A percentile compares a stretch with the other conserved stretches of the same genome.
phyloP scores from a whole-genome alignment of 2,329 filamentous ascomycete genomes.

The Monosporascus sp. region DNA sequence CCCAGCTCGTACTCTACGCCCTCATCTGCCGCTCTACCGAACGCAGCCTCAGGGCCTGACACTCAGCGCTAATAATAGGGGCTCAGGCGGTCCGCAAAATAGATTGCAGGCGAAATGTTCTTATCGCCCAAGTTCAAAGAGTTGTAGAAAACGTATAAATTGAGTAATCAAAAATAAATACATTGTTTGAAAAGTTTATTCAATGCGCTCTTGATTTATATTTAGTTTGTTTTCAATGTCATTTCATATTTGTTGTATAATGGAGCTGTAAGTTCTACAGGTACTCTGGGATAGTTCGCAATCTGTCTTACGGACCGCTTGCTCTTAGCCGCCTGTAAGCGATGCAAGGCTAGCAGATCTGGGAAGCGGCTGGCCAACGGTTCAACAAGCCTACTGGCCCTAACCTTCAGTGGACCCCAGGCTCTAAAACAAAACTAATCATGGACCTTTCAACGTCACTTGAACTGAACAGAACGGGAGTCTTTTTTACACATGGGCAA shows the following conservation, averaged over 20 bases:
- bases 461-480: background rate
- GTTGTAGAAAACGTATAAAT: background rate
- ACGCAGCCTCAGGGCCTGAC: background rate
- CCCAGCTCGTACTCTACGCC: too few relatives aligned
- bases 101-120: background rate
- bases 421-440: too few relatives aligned
- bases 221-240: too few relatives aligned
- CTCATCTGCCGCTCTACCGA: too few relatives aligned
- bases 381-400: background rate
- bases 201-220: too few relatives aligned
- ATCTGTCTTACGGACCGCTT: too few relatives aligned
- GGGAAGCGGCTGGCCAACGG: constrained; percentile 9
- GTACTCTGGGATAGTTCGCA: too few relatives aligned
- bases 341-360: background rate
- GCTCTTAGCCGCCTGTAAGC: too few relatives aligned
- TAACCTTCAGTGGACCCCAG: too few relatives aligned
- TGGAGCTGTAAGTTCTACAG: too few relatives aligned
- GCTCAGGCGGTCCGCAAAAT: background rate
- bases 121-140: background rate
- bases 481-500: background rate
- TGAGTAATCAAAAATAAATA: constrained; percentile 3
- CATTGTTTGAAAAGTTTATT: background rate
- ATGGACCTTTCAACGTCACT: background rate
- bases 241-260: too few relatives aligned
- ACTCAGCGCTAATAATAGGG: background rate